These are phyloP conservation scores for Euphorbia pulcherrima DNA, from an alignment of 345 rosid species.

Conservation along the genomic window DNA sequence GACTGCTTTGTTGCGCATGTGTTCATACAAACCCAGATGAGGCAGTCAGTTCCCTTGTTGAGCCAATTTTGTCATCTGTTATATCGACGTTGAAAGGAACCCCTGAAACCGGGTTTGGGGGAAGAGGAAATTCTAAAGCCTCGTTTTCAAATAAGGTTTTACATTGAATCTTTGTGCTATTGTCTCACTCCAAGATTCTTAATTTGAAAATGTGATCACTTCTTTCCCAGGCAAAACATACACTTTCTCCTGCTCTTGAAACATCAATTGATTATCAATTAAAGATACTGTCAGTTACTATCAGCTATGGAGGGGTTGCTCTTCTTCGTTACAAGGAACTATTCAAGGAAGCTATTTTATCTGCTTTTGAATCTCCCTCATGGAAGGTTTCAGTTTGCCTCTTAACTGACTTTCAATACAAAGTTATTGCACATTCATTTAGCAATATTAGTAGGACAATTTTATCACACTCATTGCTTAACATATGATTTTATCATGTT, in stretches of 20 bases:
- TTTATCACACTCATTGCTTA: not conserved
- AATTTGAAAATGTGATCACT: slow-evolving; percentile 11
- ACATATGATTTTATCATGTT: slow-evolving; percentile 6
- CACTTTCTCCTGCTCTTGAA: slow-evolving; percentile 94
- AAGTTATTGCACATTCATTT: slow-evolving; percentile 5
- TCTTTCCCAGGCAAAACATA: slow-evolving; percentile 53
- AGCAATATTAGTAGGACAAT: not conserved
- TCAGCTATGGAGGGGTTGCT: slow-evolving; percentile 81
- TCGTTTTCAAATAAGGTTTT: slow-evolving; percentile 64
- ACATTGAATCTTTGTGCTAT: slow-evolving; percentile 19
- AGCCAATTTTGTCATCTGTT: slow-evolving; percentile 72
- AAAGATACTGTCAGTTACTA: slow-evolving; percentile 79
- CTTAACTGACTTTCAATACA: slow-evolving; percentile 15
- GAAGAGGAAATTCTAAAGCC: slow-evolving; percentile 50
- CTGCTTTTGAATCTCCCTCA: slow-evolving; percentile 87
- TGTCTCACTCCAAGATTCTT: slow-evolving; percentile 19
- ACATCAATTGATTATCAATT: slow-evolving; percentile 88
- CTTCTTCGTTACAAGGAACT: slow-evolving; percentile 72
- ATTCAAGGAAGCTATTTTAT: slow-evolving; percentile 63
- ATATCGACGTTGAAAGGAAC: slow-evolving; percentile 84
- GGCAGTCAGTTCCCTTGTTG: slow-evolving; percentile 78
- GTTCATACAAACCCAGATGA: slow-evolving; percentile 92
- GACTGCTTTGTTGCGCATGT: slow-evolving; percentile 96
- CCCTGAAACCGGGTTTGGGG: slow-evolving; percentile 87
- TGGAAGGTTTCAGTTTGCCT: slow-evolving; percentile 68